phyloP scores from a whole-genome alignment of 805 yeast species.

The Lachancea fermentati region DNA sequence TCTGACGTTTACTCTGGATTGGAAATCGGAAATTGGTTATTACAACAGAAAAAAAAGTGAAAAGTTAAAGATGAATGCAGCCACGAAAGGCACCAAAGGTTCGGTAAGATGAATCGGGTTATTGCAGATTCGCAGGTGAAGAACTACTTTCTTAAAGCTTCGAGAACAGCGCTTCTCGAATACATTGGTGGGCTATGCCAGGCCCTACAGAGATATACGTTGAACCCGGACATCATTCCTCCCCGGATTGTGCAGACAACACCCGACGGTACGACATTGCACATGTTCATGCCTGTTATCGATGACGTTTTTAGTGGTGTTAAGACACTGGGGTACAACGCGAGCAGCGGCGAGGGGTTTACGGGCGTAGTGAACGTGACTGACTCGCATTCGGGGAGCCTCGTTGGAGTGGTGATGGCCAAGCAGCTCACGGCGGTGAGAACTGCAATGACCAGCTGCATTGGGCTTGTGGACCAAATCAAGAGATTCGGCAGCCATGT shows the following conservation, averaged over 20 bases:
- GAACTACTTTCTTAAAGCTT: conserved; percentile 2
- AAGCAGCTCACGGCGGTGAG: conserved; percentile 57
- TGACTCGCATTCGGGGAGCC: conserved; percentile 45
- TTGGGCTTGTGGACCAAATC: conserved; percentile 35
- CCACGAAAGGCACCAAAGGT: not conserved
- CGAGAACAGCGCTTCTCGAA: not conserved
- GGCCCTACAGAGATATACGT: conserved; percentile 39
- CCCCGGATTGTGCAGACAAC: conserved; percentile 45
- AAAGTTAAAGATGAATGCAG: not conserved
- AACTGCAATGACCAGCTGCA: conserved; percentile 53
- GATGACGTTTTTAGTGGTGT: conserved; percentile 50
- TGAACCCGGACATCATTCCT: conserved; percentile 46
- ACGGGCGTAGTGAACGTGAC: conserved; percentile 51
- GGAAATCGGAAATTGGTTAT: no score
- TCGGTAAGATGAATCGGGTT: not conserved
- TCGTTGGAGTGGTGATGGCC: conserved; percentile 52
- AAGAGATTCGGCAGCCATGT: conserved; percentile 15
- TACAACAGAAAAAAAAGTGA: not conserved
- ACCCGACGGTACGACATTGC: conserved; percentile 37
- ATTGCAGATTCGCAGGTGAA: conserved; percentile 3
- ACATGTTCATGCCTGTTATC: conserved; percentile 63
- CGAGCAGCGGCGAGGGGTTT: conserved; percentile 54
- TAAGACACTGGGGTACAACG: conserved; percentile 41
- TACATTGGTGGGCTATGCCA: conserved; percentile 10
- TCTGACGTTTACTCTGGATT: no score